Evolutionary conservation across 345 rosid species (phyloP), one percentile per base, ranked within the genome.

Genomic region (Aurinia saxatilis): DNA sequence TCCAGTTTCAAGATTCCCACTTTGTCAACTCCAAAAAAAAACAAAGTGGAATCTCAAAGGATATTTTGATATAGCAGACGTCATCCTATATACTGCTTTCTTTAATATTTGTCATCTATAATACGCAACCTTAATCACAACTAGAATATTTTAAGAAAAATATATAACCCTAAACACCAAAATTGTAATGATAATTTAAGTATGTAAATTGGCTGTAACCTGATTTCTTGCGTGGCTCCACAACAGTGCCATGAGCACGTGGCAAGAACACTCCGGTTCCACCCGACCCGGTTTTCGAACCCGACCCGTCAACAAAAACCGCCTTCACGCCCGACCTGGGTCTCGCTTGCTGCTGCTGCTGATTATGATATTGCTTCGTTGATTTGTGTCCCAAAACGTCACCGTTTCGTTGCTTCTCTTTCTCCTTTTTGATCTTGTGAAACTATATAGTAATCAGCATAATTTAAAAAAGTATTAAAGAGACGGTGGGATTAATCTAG

Each of bases 181-280:
- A 6, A 10, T 2, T n/a, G n/a, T n/a, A n/a, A n/a, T n/a, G n/a
- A n/a, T n/a, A n/a, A n/a, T n/a, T n/a, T n/a, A n/a, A n/a, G n/a
- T n/a, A n/a, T n/a, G n/a, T n/a, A n/a, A n/a, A n/a, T n/a, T n/a
- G n/a, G n/a, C 12, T 15, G 65, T 49, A 64, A 86, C 95, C 88
- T 75, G 71, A 62, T 77, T 81, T 88, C 68, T 77, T 82, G 72
- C 76, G 85, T 57, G 91, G 49, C 36, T 82, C 79, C 45, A 55
- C 23, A 57, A 78, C 50, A 11, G 78, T 65, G 49, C 68, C 65
- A 12, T 50, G 77, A 27, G 74, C 62, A 50, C 81, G 76, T 30
- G 98, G 98, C 78, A 91, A 75, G 81, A 91, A 91, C 49, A 91
- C 98, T 17, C 98, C 98, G 1, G 98, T 91, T 23, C 96, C 98